These are phyloP conservation scores for Coniochaeta sp. DNA, from an alignment of 2,329 filamentous ascomycete species.

Conservation along the genomic window DNA sequence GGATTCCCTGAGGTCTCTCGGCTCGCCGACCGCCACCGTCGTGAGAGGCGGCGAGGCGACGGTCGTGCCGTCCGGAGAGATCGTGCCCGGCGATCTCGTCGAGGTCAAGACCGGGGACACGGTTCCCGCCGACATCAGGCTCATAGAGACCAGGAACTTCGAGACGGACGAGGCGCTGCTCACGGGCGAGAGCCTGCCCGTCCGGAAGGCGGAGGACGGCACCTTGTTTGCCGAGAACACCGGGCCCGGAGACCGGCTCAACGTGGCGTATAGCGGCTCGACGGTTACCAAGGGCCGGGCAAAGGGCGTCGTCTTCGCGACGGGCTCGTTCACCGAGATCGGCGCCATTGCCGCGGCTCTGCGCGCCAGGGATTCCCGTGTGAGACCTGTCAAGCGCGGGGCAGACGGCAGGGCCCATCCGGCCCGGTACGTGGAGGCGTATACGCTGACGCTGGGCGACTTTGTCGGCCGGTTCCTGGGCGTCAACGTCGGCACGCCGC, in stretches of 20 bases:
- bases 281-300: conserved; percentile 57
- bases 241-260: conserved; percentile 52
- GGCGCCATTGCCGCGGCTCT: conserved; percentile 57
- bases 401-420: conserved; percentile 44
- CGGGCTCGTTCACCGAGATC: conserved; percentile 54
- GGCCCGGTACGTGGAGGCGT: conserved; percentile 41
- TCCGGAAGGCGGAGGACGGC: conserved; percentile 41
- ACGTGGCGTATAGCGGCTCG: conserved; percentile 54
- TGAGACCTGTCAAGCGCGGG: conserved; percentile 42
- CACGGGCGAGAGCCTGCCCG: conserved; percentile 55
- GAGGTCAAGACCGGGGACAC: conserved; percentile 42
- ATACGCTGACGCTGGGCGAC: conserved; percentile 30
- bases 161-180: conserved; percentile 55
- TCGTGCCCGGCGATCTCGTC: conserved; percentile 51
- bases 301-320: conserved; percentile 51
- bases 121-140: conserved; percentile 30
- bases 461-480: conserved; percentile 18
- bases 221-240: conserved; percentile 43
- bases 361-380: conserved; percentile 45
- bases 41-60: conserved; percentile 40
- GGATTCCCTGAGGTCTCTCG: conserved; percentile 39
- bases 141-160: conserved; percentile 44
- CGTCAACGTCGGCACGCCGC: conserved; percentile 52
- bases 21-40: conserved; percentile 39
- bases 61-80: conserved; percentile 42